A percentile compares a stretch with the other conserved stretches of the same genome.
Evolutionary conservation across 116 monocot species (phyloP).

Genomic region (Phalaenopsis hybrid): DNA sequence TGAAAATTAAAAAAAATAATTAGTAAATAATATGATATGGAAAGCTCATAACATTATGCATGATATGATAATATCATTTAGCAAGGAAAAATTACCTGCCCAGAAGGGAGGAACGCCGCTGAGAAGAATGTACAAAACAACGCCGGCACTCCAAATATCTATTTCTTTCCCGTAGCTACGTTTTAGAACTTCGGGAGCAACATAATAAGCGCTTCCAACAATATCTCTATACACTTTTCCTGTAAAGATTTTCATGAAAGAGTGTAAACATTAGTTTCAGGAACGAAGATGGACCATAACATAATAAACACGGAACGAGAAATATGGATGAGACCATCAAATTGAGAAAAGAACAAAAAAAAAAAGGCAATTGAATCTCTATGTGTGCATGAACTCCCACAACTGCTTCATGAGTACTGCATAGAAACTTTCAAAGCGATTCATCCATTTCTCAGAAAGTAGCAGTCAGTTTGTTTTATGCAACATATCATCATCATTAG

Average conservation of each 20-base stretch:
- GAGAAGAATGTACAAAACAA: slow-evolving; percentile 17
- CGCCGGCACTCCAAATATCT: slow-evolving; percentile 50
- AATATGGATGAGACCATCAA: background rate
- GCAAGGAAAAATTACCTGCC: background rate
- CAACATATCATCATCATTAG: background rate
- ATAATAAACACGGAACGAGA: background rate
- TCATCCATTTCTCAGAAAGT: background rate
- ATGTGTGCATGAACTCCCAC: background rate
- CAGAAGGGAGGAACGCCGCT: slow-evolving; percentile 19
- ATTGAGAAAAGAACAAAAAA: background rate
- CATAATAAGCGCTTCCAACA: slow-evolving; percentile 48
- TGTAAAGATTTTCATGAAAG: background rate
- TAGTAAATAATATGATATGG: background rate
- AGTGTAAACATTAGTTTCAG: background rate
- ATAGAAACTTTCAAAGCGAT: background rate
- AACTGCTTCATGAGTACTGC: background rate
- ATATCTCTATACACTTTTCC: slow-evolving; percentile 16
- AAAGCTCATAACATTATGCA: background rate
- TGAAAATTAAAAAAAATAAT: background rate
- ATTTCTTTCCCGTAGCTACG: slow-evolving; percentile 39
- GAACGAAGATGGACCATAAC: background rate
- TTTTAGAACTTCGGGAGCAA: slow-evolving; percentile 43
- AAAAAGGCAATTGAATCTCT: background rate
- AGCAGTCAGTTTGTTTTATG: background rate
- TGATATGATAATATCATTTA: background rate